Evolutionary conservation across 2,329 filamentous ascomycete species (phyloP).

Genomic region (Cladobotryum protrusum): DNA sequence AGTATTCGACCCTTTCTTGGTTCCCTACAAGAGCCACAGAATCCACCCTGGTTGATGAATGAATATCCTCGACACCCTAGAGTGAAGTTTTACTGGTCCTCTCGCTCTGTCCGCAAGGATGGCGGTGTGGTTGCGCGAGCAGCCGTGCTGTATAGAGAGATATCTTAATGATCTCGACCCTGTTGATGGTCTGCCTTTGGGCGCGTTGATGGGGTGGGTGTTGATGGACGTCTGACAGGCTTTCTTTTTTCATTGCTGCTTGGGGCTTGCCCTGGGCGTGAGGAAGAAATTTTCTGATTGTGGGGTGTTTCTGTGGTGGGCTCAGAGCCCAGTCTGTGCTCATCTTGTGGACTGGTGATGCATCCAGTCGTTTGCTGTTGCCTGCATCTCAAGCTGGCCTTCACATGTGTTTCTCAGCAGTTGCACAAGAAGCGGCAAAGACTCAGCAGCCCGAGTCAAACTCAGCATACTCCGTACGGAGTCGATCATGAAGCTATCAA

Average conservation of each 20-base stretch:
- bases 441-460: no score
- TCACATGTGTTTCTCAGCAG: no score
- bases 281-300: slow-evolving; percentile 40
- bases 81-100: slow-evolving; percentile 67
- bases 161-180: slow-evolving; percentile 84
- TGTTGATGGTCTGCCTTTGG: slow-evolving; percentile 65
- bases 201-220: slow-evolving; percentile 72
- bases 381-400: no score
- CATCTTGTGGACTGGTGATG: no score
- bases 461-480: no score
- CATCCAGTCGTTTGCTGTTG: no score
- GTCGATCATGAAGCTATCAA: no score
- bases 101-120: slow-evolving; percentile 56
- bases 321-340: no score
- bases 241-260: slow-evolving; percentile 51
- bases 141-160: slow-evolving; percentile 66
- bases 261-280: slow-evolving; percentile 40
- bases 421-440: no score
- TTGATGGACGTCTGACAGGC: slow-evolving; percentile 88
- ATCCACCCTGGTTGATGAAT: slow-evolving; percentile 92
- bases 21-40: slow-evolving; percentile 90
- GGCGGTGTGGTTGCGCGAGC: slow-evolving; percentile 36
- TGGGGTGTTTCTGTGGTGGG: no score
- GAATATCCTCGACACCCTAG: slow-evolving; percentile 79
- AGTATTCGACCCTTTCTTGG: slow-evolving; percentile 91